Percentiles rank a stretch among this genome's conserved stretches.
phyloP scores from a whole-genome alignment of 805 yeast species.

The Ogataea allantospora region DNA sequence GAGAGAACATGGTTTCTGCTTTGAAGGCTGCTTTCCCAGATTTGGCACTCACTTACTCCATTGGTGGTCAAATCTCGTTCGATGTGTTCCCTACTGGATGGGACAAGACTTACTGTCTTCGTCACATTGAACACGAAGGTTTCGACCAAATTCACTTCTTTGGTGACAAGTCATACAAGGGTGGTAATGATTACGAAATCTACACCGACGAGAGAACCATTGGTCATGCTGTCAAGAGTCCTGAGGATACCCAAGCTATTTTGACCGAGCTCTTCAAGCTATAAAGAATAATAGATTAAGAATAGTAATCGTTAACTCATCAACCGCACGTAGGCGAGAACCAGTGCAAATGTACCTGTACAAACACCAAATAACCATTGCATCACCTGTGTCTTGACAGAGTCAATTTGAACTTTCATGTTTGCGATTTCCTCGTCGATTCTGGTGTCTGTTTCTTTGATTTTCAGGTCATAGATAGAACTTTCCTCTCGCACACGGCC shows the following conservation, averaged over 20 bases:
- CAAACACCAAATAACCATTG: constrained; percentile 99
- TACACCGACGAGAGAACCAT: constrained; percentile 88
- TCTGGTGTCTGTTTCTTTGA: constrained; percentile 91
- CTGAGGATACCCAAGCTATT: constrained; percentile 84
- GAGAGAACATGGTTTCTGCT: constrained; percentile 83
- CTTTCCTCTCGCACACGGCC: constrained; percentile 94
- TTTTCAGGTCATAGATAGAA: constrained; percentile 87
- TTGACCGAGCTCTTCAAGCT: constrained; percentile 77
- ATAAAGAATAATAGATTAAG: constrained; percentile 25
- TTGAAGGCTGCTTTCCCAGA: constrained; percentile 81
- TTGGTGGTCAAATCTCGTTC: constrained; percentile 98
- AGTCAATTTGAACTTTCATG: constrained; percentile 92
- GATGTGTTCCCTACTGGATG: constrained; percentile 99
- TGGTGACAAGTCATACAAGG: constrained; percentile 96
- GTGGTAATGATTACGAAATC: constrained; percentile 99
- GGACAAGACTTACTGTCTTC: constrained; percentile 98
- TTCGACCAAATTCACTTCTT: constrained; percentile 92
- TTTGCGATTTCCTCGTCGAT: constrained; percentile 95
- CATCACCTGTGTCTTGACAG: constrained; percentile 93
- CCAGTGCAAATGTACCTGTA: constrained; percentile 95
- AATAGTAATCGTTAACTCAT: constrained; percentile 23
- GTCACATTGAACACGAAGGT: constrained; percentile 83
- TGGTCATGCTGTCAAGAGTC: constrained; percentile 90
- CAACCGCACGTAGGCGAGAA: constrained; percentile 86
- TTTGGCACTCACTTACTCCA: constrained; percentile 87